phyloP scores from a whole-genome alignment of 1,284 basidiomycete species.

The Malassezia restricta region DNA sequence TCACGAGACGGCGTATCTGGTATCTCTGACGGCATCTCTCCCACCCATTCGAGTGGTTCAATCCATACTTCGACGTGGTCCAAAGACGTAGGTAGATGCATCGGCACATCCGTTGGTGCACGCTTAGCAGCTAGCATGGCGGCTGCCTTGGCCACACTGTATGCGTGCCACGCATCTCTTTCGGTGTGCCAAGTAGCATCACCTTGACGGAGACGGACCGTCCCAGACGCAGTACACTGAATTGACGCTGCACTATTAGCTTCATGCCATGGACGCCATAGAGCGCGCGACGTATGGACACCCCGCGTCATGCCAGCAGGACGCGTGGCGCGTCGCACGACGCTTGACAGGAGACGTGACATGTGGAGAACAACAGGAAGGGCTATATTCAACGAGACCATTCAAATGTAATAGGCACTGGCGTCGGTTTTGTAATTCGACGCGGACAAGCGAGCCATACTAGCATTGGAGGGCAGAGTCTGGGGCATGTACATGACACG shows the following conservation, averaged over 20 bases:
- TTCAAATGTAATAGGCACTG: constrained; percentile 11
- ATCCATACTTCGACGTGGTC: not conserved
- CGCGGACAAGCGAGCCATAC: constrained; percentile 5
- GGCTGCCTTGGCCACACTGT: not conserved
- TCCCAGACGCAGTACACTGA: not conserved
- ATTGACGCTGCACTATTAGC: no score
- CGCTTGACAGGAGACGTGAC: no score
- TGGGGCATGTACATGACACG: constrained; percentile 11
- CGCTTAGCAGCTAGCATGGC: constrained; percentile 4
- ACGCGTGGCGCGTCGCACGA: no score
- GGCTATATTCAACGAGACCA: no score
- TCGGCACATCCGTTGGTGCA: not conserved
- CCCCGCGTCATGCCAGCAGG: no score
- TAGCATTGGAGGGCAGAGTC: not conserved
- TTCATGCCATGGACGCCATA: no score
- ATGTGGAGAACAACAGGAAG: no score
- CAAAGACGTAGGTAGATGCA: not conserved
- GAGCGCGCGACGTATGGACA: no score
- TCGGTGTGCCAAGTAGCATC: not conserved
- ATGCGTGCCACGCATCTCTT: not conserved
- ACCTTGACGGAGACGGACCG: not conserved
- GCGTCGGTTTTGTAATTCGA: constrained; percentile 12
- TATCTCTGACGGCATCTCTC: not conserved
- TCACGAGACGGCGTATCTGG: not conserved
- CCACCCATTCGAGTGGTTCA: not conserved